phyloP scores from a whole-genome alignment of 176 grass and related monocot genomes.

The Elymus sibiricus region DNA sequence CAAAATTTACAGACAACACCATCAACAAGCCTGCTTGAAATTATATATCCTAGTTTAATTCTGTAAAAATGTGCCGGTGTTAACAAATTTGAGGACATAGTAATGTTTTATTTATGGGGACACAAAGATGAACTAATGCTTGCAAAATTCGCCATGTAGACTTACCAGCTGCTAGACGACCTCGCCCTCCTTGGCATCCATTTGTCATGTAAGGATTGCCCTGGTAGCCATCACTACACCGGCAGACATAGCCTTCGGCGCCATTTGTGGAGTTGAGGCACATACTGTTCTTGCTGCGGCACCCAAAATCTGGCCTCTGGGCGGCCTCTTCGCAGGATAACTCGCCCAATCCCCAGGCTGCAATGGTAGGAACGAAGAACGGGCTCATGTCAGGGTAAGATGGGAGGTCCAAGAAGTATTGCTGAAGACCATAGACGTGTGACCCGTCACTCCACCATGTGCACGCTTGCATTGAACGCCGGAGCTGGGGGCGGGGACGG shows the following conservation, averaged over 20 bases:
- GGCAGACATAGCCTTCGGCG: slow-evolving; percentile 43
- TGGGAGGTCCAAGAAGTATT: not conserved
- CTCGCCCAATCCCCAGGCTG: not conserved
- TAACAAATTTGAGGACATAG: not conserved
- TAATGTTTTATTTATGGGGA: not conserved
- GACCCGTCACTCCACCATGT: not conserved
- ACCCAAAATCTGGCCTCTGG: slow-evolving; percentile 11
- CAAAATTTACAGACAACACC: not conserved
- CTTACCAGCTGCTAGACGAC: slow-evolving; percentile 16
- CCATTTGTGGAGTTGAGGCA: slow-evolving; percentile 19
- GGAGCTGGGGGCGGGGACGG: not conserved
- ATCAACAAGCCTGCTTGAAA: not conserved
- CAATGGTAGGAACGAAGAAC: not conserved
- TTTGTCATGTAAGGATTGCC: slow-evolving; percentile 52
- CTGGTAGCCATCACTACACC: slow-evolving; percentile 36
- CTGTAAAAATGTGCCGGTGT: not conserved
- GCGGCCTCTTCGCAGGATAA: slow-evolving; percentile 6
- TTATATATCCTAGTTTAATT: not conserved
- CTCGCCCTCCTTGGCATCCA: slow-evolving; percentile 10
- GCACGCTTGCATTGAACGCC: not conserved
- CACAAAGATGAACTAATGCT: not conserved
- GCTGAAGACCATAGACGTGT: not conserved
- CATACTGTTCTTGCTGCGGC: slow-evolving; percentile 30
- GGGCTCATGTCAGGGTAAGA: slow-evolving; percentile 13
- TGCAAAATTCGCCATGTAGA: not conserved